Percentiles rank a stretch among this genome's conserved stretches.
These are phyloP conservation scores for Russula virescens DNA, from an alignment of 768 basidiomycete genomes.

Conservation along the genomic window DNA sequence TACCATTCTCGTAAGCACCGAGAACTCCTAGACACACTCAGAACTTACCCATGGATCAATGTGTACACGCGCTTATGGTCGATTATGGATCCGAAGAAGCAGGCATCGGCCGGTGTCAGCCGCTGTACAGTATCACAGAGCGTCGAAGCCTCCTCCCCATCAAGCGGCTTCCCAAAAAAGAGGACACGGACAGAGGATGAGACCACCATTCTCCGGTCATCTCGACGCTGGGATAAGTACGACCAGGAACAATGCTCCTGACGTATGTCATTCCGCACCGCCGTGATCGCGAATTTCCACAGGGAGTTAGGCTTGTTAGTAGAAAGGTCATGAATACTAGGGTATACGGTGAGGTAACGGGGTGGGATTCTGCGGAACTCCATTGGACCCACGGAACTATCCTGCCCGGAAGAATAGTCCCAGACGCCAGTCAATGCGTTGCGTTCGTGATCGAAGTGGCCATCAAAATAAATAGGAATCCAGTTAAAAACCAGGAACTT, in stretches of 20 bases:
- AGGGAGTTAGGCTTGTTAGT: slow-evolving; percentile 28
- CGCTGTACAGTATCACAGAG: slow-evolving; percentile 20
- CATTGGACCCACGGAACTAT: slow-evolving; percentile 8
- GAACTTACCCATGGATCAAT: slow-evolving; percentile 24
- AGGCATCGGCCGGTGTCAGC: slow-evolving; percentile 27
- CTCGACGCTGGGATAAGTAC: slow-evolving; percentile 31
- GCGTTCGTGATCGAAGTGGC: slow-evolving; percentile 6
- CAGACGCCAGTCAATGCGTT: slow-evolving; percentile 11
- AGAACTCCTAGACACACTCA: not conserved
- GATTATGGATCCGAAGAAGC: slow-evolving; percentile 26
- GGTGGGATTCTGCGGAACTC: slow-evolving; percentile 28
- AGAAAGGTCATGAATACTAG: slow-evolving; percentile 25
- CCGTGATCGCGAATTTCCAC: slow-evolving; percentile 31
- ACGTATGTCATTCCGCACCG: slow-evolving; percentile 26
- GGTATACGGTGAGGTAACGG: slow-evolving; percentile 26
- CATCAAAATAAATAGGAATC: slow-evolving; percentile 3
- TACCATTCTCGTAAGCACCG: not conserved
- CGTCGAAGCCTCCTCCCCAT: slow-evolving; percentile 22
- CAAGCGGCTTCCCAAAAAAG: slow-evolving; percentile 24
- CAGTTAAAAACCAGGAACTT: slow-evolving; percentile 12
- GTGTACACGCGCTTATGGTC: slow-evolving; percentile 23
- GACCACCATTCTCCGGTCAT: slow-evolving; percentile 27
- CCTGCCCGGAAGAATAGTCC: not conserved
- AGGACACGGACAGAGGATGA: slow-evolving; percentile 26
- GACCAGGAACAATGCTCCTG: slow-evolving; percentile 29